Percentiles rank a stretch among this genome's conserved stretches.
These are phyloP conservation scores for Trichoderma harzianum DNA, from an alignment of 2,329 filamentous ascomycete species.

Conservation along the genomic window DNA sequence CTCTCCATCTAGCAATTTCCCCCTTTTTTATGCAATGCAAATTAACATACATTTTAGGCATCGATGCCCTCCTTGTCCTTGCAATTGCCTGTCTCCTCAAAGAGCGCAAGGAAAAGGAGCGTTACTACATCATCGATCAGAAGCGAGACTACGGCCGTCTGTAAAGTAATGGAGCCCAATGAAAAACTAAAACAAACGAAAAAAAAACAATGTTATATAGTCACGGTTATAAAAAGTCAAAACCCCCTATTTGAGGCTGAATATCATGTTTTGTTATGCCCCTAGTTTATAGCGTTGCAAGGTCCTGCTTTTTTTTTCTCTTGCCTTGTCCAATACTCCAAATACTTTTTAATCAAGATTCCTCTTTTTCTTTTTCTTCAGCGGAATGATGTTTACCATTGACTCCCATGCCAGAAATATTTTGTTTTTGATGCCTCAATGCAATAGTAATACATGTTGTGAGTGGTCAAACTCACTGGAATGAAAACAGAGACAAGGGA, in stretches of 20 bases:
- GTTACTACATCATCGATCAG: constrained; percentile 78
- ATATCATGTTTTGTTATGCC: constrained; percentile 5
- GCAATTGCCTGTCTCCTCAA: constrained; percentile 73
- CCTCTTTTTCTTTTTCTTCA: neutral
- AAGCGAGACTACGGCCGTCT: constrained; percentile 59
- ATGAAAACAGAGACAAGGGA: neutral
- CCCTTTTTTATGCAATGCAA: neutral
- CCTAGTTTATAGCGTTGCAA: neutral
- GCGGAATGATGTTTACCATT: neutral
- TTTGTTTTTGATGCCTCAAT: neutral
- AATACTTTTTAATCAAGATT: neutral
- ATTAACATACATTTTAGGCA: constrained; percentile 33
- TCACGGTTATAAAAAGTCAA: neutral
- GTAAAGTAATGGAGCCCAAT: constrained; percentile 29
- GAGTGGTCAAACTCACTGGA: neutral
- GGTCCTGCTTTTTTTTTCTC: neutral
- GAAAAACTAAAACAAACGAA: neutral
- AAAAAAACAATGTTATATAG: neutral
- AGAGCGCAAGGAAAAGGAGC: constrained; percentile 73
- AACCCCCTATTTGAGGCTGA: neutral
- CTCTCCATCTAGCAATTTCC: neutral
- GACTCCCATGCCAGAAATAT: neutral
- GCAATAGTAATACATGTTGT: constrained; percentile 7
- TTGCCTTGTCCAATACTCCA: neutral
- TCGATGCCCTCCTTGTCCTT: constrained; percentile 67